phyloP scores from a whole-genome alignment of 129 eudicot species.

The Chrysanthemum lavandulifolium region DNA sequence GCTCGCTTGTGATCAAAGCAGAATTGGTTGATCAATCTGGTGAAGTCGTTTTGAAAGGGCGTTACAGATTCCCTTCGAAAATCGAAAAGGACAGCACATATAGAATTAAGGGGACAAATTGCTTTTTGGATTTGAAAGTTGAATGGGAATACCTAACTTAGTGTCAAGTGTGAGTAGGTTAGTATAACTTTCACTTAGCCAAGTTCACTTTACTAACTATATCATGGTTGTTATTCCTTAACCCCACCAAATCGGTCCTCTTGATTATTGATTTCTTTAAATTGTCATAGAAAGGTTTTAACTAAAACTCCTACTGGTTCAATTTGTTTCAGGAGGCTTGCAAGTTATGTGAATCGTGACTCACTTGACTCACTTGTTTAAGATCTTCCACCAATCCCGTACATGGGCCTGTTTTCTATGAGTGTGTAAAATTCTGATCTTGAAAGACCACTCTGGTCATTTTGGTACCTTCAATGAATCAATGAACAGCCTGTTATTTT shows the following conservation, averaged over 20 bases:
- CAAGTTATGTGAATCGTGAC: slow-evolving; percentile 22
- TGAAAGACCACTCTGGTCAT: slow-evolving; percentile 12
- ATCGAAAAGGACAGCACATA: not conserved
- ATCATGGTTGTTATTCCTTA: too few species aligned
- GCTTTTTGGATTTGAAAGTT: not conserved
- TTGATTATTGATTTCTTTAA: too few species aligned
- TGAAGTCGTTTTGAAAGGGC: not conserved
- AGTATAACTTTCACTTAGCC: too few species aligned
- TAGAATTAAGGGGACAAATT: not conserved
- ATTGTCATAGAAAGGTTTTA: too few species aligned
- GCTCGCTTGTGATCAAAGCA: not conserved
- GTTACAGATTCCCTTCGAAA: not conserved
- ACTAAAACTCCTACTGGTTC: too few species aligned
- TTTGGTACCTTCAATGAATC: slow-evolving; percentile 25
- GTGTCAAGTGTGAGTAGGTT: too few species aligned
- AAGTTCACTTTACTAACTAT: too few species aligned
- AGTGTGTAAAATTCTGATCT: slow-evolving; percentile 29
- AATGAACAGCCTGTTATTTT: slow-evolving; percentile 17
- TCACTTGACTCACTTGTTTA: slow-evolving; percentile 12
- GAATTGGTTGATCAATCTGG: not conserved
- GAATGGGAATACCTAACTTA: not conserved
- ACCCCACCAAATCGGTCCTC: too few species aligned
- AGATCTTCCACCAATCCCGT: slow-evolving; percentile 19
- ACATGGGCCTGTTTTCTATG: slow-evolving; percentile 20
- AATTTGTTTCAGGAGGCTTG: too few species aligned